Base-by-base conservation (phyloP, 1,139 yeast genomes). In the Cylindricascospora bacillispora region DNA sequence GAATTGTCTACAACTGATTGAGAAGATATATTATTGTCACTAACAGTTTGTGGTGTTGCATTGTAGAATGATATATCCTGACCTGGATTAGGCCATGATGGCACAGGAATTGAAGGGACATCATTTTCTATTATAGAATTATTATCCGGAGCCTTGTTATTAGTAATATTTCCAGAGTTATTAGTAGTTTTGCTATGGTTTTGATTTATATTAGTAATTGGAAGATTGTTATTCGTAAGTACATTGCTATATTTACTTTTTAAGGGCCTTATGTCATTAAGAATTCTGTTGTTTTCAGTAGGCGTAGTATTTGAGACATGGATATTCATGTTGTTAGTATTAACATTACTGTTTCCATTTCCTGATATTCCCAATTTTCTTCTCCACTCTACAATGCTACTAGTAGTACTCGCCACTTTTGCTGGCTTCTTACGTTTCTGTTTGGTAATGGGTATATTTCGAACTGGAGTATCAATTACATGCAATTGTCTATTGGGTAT, bases 341-440 rank as follows among this genome's bases (percentile, higher is more conserved):
- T n/a, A n/a, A n/a, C n/a, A 18, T 7, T 18, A 7, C 9, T 18
- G 7, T 10, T 10, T 18, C 9, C 7, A 18, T 7, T 7, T 22
- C 30, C 30, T 10, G 49, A 39, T 5, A 47, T 44, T 3, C 56
- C 57, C 20, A 53, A 34, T 31, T 37, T 45, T 33, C 44, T 47
- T 30, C 56, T 45, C 59, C 57, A 49, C 27, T 51, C 56, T 4
- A 52, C 59, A 20, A 49, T 51, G 33, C 51, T 51, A 29, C 47
- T 46, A 6, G 58, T 52, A 3, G 54, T 46, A 16, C 36, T 47
- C 20, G 49, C 40, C 15, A 40, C 42, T 34, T 45, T 46, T 24
- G 44, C 34, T 3, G 52, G 56, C 36, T 42, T 47, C 38, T 40
- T 45, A 36, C 43, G 44, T 37, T 42, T 44, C 19, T 48, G 45